Base-by-base conservation (phyloP, 306 rosid species). In the Acacia confusa region DNA sequence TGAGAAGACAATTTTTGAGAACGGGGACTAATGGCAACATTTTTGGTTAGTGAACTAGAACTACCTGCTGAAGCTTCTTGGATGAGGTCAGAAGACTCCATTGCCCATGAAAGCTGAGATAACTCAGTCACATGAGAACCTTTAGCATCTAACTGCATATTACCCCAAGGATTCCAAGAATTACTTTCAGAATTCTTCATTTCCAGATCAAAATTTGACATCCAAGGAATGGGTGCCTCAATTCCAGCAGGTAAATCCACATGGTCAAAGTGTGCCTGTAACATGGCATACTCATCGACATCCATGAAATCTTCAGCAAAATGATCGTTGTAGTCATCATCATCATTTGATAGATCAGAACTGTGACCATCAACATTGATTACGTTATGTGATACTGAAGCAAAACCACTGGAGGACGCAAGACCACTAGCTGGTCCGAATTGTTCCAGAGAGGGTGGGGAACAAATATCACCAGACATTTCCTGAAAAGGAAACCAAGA, bases 161-260 rank as follows among this genome's bases (percentile, higher is more conserved):
- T 81, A 77, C 53, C 67, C 69, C 63, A 74, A 34, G 81, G 60
- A 71, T 69, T 44, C 75, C 69, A 82, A 30, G 87, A 84, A 81
- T 74, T 84, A 86, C 72, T 81, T 81, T 61, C 90, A 83, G 78
- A 43, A 12, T 82, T 80, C 30, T 83, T 70, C 13, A 50, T 72
- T 80, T 55, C 81, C 47, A 66, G 45, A 52, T 81, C 73, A 88
- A 75, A 78, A 72, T 83, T 87, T 4, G 84, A 53, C 81, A 91
- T 24, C 94, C 91, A 91, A 82, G 96, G 96, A 78, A 94, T 81
- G 0, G 97, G 87, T 52, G 91, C 94, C 88, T 94, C 98, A 75
- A 94, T 81, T 63, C 88, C 97, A 8, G 97, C 74, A 81, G 98
- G 97, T 74, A 92, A 85, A 63, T 91, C 85, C 64, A 83, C 88